A percentile compares a stretch with the other conserved stretches of the same genome.
phyloP scores from a whole-genome alignment of 306 rosid species.

The Canavalia gladiata region DNA sequence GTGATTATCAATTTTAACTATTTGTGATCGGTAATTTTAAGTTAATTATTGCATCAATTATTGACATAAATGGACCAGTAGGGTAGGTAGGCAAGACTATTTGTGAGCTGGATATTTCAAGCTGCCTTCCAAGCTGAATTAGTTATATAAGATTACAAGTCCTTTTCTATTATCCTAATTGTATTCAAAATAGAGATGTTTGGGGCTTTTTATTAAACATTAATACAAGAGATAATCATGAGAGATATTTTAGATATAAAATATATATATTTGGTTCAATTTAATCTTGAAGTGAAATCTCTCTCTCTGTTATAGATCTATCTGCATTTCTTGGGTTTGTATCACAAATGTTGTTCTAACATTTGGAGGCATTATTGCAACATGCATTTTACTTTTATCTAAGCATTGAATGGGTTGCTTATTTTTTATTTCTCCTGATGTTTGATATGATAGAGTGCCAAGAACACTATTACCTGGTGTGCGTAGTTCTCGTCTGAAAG shows the following conservation, averaged over 20 bases:
- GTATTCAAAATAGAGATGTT: conserved; percentile 38
- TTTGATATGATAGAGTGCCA: conserved; percentile 76
- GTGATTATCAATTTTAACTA: conserved; percentile 27
- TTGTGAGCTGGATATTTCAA: too few species aligned
- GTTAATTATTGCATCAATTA: conserved; percentile 7
- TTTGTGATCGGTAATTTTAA: background rate
- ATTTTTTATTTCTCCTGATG: conserved; percentile 47
- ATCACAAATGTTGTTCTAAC: conserved; percentile 34
- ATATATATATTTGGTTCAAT: conserved; percentile 22
- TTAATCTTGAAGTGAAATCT: conserved; percentile 35
- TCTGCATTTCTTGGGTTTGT: conserved; percentile 35
- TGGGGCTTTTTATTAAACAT: conserved; percentile 25
- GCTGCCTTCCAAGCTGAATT: too few species aligned
- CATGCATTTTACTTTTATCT: conserved; percentile 28
- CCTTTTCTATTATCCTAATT: conserved; percentile 17
- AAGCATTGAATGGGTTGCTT: conserved; percentile 29
- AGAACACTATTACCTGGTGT: conserved; percentile 92
- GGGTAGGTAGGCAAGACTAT: conserved; percentile 6
- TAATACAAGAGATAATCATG: conserved; percentile 10
- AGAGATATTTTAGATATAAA: conserved; percentile 29
- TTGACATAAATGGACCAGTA: conserved; percentile 17
- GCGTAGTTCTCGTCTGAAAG: conserved; percentile 87
- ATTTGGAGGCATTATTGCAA: conserved; percentile 29
- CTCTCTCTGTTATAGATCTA: conserved; percentile 30
- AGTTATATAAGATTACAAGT: background rate